Base-by-base conservation (phyloP, 805 yeast genomes). In the Saccharomycopsis selenospora region DNA sequence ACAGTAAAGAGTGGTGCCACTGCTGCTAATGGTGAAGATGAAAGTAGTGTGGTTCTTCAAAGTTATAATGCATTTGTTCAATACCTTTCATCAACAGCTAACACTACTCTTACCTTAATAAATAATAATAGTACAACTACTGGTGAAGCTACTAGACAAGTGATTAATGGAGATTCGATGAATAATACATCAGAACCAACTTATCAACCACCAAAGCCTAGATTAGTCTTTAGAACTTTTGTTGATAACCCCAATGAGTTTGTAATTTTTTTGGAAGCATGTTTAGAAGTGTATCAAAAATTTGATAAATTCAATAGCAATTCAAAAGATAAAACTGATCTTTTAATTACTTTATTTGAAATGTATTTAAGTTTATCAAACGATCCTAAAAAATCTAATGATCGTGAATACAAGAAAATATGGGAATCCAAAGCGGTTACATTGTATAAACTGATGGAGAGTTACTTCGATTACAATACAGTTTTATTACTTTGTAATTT, bases 261-360 rank as follows among this genome's bases (percentile, higher is more conserved):
- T 71, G 93, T 90, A 23, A 85, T 86, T 5, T 93, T 93, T 54
- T 64, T 93, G 49, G 99, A 93, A 61, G 97, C 98, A 0, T 88
- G 96, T 57, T 66, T 89, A 13, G 86, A 82, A 56, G 73, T 85
- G 10, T 85, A 85, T 59, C 89, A 82, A 48, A 74, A 73, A 49
- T 85, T 81, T 59, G 93, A 85, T 46, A 91, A 93, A 0, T 65
- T 63, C 40, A 64, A 61, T 44, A 27, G 43, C 13, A 71, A 76
- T 45, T 64, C 64, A 3, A 77, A 75, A 53, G 96, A 91, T 58
- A 78, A 80, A 56, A 75, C 75, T 45, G 95, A 83, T 42, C 71
- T 91, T 40, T 68, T 85, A 48, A 77, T 85, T 2, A 87, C 97
- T 0, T 68, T 91, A 33, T 85, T 80, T 58, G 97, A 91, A 58